A percentile compares a stretch with the other conserved stretches of the same genome.
Evolutionary conservation across 306 rosid species (phyloP).

Genomic region (Phaseolus lunatus): DNA sequence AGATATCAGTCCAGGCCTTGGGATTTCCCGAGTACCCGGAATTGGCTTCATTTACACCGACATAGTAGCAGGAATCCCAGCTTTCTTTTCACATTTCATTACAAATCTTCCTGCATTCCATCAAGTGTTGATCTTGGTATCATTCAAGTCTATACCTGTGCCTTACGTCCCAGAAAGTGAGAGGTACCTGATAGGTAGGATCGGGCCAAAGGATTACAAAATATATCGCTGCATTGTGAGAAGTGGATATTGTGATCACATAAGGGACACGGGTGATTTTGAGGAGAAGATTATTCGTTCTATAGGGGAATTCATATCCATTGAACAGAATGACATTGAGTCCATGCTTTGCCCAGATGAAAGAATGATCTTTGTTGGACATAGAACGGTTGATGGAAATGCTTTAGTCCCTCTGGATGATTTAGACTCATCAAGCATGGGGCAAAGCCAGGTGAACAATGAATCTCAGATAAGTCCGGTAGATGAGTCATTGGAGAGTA

Average conservation of each 20-base stretch:
- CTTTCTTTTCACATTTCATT: conserved; percentile 86
- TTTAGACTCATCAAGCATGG: conserved; percentile 12
- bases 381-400: conserved; percentile 54
- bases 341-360: conserved; percentile 55
- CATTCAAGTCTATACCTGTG: conserved; percentile 77
- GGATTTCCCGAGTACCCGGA: conserved; percentile 78
- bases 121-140: conserved; percentile 75
- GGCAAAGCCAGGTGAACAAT: conserved; percentile 35
- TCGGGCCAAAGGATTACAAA: conserved; percentile 64
- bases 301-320: conserved; percentile 74
- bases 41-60: conserved; percentile 84
- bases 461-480: conserved; percentile 56
- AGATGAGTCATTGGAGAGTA: conserved; percentile 41
- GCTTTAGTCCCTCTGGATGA: conserved; percentile 66
- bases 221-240: conserved; percentile 83
- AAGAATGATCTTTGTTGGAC: conserved; percentile 74
- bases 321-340: conserved; percentile 65
- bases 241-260: conserved; percentile 72
- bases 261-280: conserved; percentile 69
- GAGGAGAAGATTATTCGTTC: conserved; percentile 81
- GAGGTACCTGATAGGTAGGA: conserved; percentile 79
- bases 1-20: conserved; percentile 68
- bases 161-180: conserved; percentile 64
- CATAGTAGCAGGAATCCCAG: conserved; percentile 77
- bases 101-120: conserved; percentile 87